Conservation (phyloP, 805 yeast species). For the Suhomyces kilbournensis region DNA sequence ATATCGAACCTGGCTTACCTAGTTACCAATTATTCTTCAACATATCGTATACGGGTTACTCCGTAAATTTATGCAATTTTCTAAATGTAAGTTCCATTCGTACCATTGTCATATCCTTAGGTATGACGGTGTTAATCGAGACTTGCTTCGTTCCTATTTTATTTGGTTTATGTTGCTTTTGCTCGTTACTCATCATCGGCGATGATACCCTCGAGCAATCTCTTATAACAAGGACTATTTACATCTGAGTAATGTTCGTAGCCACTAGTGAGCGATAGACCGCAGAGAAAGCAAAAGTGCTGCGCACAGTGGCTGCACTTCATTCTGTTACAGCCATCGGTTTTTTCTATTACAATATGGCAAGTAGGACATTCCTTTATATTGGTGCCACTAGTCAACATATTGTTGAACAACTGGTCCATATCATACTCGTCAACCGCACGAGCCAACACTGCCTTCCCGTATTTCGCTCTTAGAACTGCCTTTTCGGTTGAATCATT, state of each 20-base stretch:
- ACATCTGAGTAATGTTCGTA: constrained; percentile 51
- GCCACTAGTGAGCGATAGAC: constrained; percentile 42
- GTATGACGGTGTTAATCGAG: too few species aligned
- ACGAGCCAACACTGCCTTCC: constrained; percentile 38
- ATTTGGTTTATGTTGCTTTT: too few species aligned
- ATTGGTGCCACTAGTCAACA: constrained; percentile 36
- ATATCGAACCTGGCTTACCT: too few species aligned
- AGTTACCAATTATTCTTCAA: too few species aligned
- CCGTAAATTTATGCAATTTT: too few species aligned
- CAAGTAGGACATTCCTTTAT: constrained; percentile 49
- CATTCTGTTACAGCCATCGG: constrained; percentile 68
- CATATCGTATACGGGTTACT: too few species aligned
- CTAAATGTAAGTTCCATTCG: too few species aligned
- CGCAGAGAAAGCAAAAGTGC: constrained; percentile 56
- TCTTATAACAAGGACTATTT: constrained; percentile 44
- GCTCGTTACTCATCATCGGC: background rate
- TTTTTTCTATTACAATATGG: constrained; percentile 45
- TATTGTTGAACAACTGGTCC: constrained; percentile 44
- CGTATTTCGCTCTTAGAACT: constrained; percentile 42
- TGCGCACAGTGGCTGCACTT: constrained; percentile 48
- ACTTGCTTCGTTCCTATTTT: too few species aligned
- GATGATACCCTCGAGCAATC: constrained; percentile 50
- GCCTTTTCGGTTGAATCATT: constrained; percentile 30
- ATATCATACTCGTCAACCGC: constrained; percentile 47
- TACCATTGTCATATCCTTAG: too few species aligned